Evolutionary conservation across 257 asterid genomes (phyloP).

Genomic region (Galeopsis tetrahit): DNA sequence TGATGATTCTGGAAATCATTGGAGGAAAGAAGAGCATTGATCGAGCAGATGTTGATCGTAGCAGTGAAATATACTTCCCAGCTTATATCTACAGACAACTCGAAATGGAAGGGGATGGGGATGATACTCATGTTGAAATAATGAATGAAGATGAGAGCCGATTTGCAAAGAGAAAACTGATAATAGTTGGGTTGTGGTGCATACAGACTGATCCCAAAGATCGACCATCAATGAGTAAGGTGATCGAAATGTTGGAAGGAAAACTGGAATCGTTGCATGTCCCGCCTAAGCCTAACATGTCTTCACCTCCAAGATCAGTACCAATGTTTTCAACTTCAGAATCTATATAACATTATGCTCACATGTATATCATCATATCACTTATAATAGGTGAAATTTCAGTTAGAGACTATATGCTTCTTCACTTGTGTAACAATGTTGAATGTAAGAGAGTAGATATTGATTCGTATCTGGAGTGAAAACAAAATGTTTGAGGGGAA

Average conservation of each 20-base stretch:
- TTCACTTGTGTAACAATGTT: not conserved
- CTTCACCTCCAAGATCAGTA: conserved; percentile 33
- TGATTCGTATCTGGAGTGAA: not conserved
- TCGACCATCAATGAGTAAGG: conserved; percentile 46
- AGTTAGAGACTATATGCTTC: not conserved
- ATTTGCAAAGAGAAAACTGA: conserved; percentile 35
- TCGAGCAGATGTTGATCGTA: not conserved
- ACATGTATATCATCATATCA: not conserved
- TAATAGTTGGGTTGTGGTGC: conserved; percentile 54
- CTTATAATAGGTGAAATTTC: not conserved
- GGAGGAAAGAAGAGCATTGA: conserved; percentile 29
- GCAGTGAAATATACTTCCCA: conserved; percentile 36
- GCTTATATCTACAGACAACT: conserved; percentile 39
- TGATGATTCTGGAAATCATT: conserved; percentile 39
- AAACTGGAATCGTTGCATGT: conserved; percentile 28
- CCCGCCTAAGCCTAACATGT: conserved; percentile 43
- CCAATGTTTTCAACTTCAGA: not conserved
- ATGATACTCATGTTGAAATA: not conserved
- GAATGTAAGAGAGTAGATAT: not conserved
- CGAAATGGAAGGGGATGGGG: conserved; percentile 11
- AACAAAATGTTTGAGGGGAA: not conserved
- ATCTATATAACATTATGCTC: conserved; percentile 5
- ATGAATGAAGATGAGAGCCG: conserved; percentile 33
- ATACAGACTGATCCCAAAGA: conserved; percentile 44
- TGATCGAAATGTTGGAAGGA: conserved; percentile 53